Evolutionary conservation across 2,329 filamentous ascomycete genomes (phyloP).

Genomic region (Epichloe bromicola): DNA sequence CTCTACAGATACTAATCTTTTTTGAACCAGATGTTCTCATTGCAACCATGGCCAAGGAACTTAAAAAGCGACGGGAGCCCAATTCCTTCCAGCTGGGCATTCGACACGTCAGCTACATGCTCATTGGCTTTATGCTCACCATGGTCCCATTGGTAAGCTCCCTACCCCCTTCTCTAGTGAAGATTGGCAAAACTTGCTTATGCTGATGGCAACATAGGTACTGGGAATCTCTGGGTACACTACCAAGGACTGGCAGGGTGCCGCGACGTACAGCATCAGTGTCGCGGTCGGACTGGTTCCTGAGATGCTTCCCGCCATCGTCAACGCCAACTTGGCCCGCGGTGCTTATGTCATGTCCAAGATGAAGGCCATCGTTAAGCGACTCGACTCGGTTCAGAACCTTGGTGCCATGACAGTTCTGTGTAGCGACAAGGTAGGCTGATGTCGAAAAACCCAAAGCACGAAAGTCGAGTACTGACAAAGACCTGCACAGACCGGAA

Average conservation of each 20-base stretch:
- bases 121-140: constrained; percentile 17
- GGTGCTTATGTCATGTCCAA: constrained; percentile 15
- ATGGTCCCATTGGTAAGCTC: constrained; percentile 17
- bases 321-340: constrained; percentile 17
- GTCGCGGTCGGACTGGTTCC: constrained; percentile 18
- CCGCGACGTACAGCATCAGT: constrained; percentile 17
- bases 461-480: background rate
- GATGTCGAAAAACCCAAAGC: background rate
- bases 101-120: constrained; percentile 16
- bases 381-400: constrained; percentile 19
- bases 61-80: constrained; percentile 11
- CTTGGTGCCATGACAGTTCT: constrained; percentile 18
- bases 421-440: constrained; percentile 17
- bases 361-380: constrained; percentile 23
- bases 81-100: constrained; percentile 18
- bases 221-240: constrained; percentile 13
- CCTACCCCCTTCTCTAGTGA: background rate
- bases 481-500: constrained; percentile 12
- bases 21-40: constrained; percentile 12
- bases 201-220: constrained; percentile 7
- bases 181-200: background rate
- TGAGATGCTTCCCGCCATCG: constrained; percentile 18
- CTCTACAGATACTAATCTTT: background rate
- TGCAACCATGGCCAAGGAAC: constrained; percentile 14
- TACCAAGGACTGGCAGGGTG: constrained; percentile 14